Base-by-base conservation (phyloP, 306 rosid genomes). In the Gastrolobium villosum region DNA sequence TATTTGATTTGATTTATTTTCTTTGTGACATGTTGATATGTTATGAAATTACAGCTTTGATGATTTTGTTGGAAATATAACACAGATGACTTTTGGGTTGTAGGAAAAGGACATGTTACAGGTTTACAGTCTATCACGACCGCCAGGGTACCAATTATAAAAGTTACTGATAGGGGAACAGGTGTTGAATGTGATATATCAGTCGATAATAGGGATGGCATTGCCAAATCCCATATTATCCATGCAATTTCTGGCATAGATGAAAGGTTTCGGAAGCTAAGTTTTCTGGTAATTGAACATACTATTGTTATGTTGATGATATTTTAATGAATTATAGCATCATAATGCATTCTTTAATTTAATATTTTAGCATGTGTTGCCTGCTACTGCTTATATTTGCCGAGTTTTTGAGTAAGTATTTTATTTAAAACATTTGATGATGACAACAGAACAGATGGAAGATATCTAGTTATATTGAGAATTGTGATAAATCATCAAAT, bases 161-260 rank as follows among this genome's bases (percentile, higher is more conserved):
- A 86, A 80, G 81, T 86, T 64, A 86, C 78, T 77, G 89, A 86
- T 80, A 13, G 72, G 59, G 89, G 89, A 67, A 86, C 89, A 5
- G 89, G 89, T 31, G 73, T 86, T 30, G 89, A 86, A 80, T 86
- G 89, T 56, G 89, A 86, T 86, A 55, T 86, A 68, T 86, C 89
- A 40, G 87, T 86, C 3, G 79, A 77, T 10, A 86, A 86, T 65
- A 53, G 77, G 81, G 89, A 86, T 34, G 89, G 89, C 76, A 83
- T 86, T 73, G 57, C 4, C 31, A 86, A 86, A 69, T 86, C 89
- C 52, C 69, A 67, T 30, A 77, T 83, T 73, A 80, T 86, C 65
- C 76, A 55, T 74, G 63, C 79, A 73, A 72, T 86, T 77, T 83
- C 87, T 83, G 20, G 36, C 55, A 86, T 83, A 31, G 87, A 86